Base-by-base conservation (phyloP, 352 stramenopile species). In the Globisporangium alternatum region DNA sequence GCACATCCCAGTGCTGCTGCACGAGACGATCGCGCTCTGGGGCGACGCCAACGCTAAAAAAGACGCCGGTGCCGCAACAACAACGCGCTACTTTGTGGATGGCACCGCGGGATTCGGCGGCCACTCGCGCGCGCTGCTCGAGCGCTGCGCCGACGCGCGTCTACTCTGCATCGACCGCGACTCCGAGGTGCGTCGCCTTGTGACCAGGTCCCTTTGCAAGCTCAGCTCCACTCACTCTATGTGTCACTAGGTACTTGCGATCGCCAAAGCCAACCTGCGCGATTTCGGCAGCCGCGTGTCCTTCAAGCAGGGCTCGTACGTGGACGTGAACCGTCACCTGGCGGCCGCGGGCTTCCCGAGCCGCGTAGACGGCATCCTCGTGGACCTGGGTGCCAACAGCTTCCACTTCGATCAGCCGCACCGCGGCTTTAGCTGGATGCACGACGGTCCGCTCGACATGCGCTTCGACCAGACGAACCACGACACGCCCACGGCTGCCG, bases 111-210 rank as follows among this genome's bases (percentile, higher is more conserved):
- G 86, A 49, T 86, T 90, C 33, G 86, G 80, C 43, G 86, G 86
- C 55, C 86, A 94, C 59, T 83, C 83, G 41, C 72, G 65, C 31
- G 81, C 80, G 30, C 65, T 94, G 60, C 76, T 94, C 37, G 65
- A 80, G 59, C 71, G 63, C 54, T 74, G 80, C 57, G 58, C 75
- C 0, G 59, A 72, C 19, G 75, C 78, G 28, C 80, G 68, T 49
- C 63, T 94, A 72, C 86, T 94, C 30, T 94, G 86, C 72, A 77
- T 94, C 35, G 86, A 94, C 60, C 81, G 86, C 55, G 86, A 94
- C 68, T 81, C 86, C 0, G 79, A 93, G 62, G 74, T 77, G 9
- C 6, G 22, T 63, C 8, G n/a, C 1, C 22, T 22, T 28, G 6
- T 43, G 25, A 39, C 3, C 28, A 17, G 31, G 28, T 28, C 33